A percentile compares a stretch with the other conserved stretches of the same genome.
Evolutionary conservation across 768 basidiomycete species (phyloP).

Genomic region (Kwoniella botswanensis): DNA sequence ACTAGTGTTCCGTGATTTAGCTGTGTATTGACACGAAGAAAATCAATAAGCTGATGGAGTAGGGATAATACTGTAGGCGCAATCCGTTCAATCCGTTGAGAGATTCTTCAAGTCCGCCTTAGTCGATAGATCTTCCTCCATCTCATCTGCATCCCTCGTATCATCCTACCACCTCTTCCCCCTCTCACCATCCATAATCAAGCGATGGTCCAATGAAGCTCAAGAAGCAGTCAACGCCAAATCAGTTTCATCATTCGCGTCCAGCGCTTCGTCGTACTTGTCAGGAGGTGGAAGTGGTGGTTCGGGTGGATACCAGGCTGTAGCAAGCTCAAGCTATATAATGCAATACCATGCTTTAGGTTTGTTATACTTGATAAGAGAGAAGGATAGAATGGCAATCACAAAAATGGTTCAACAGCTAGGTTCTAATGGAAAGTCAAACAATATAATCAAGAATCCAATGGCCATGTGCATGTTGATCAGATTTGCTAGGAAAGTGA

Average conservation of each 20-base stretch:
- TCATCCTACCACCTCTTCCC: constrained; percentile 97
- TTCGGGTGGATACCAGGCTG: constrained; percentile 72
- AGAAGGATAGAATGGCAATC: constrained; percentile 98
- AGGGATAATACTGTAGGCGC: constrained; percentile 31
- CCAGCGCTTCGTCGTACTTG: constrained; percentile 58
- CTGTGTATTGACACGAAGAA: not conserved
- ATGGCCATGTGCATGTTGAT: constrained; percentile 99
- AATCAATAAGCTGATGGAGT: not conserved
- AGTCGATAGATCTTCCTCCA: constrained; percentile 92
- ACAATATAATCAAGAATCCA: constrained; percentile 86
- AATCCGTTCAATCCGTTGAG: constrained; percentile 83
- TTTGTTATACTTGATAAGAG: constrained; percentile 88
- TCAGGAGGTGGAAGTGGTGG: constrained; percentile 47
- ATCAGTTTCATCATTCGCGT: constrained; percentile 71
- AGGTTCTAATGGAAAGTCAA: constrained; percentile 64
- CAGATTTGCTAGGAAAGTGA: constrained; percentile 96
- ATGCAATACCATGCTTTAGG: constrained; percentile 97
- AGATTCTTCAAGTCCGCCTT: constrained; percentile 99
- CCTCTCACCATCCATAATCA: constrained; percentile 90
- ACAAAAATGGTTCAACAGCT: constrained; percentile 99
- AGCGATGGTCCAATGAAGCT: constrained; percentile 98
- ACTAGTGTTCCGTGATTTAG: not conserved
- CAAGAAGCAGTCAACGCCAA: constrained; percentile 95
- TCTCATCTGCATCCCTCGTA: constrained; percentile 93
- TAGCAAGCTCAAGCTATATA: constrained; percentile 87